Evolutionary conservation across 2,329 filamentous ascomycete genomes (phyloP).

Genomic region (Fusarium cyanostomum): DNA sequence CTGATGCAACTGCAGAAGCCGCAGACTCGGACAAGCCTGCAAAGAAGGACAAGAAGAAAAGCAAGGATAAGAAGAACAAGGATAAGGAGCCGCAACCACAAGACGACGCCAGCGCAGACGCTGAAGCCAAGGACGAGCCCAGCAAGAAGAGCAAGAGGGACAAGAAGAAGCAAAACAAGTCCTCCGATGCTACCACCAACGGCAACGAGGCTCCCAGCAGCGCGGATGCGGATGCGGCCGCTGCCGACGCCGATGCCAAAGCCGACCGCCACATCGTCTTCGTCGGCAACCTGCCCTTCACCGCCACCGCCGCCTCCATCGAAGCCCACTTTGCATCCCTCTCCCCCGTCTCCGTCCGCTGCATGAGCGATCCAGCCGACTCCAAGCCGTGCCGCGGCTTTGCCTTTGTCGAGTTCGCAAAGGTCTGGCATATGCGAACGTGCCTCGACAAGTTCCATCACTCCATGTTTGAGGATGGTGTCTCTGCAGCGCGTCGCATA

Average conservation of each 20-base stretch:
- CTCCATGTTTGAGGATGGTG: conserved; percentile 72
- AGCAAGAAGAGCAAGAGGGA: conserved; percentile 47
- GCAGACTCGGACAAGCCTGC: conserved; percentile 34
- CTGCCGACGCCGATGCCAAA: conserved; percentile 31
- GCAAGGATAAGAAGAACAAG: conserved; percentile 43
- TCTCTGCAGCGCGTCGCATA: conserved; percentile 73
- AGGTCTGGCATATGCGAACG: conserved; percentile 90
- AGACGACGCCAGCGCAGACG: conserved; percentile 26
- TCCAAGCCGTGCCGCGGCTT: conserved; percentile 74
- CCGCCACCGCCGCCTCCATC: conserved; percentile 75
- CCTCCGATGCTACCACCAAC: conserved; percentile 22
- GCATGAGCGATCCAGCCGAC: conserved; percentile 73
- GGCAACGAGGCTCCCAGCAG: conserved; percentile 2
- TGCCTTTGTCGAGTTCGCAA: conserved; percentile 89
- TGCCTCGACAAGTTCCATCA: conserved; percentile 93
- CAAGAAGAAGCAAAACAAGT: conserved; percentile 43
- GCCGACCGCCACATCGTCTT: conserved; percentile 48
- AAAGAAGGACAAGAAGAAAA: conserved; percentile 45
- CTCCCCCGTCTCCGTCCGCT: conserved; percentile 60
- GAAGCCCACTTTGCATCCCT: conserved; percentile 81
- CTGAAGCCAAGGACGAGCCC: conserved; percentile 45
- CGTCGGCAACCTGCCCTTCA: conserved; percentile 85
- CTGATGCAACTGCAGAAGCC: conserved; percentile 27
- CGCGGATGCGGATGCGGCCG: conserved; percentile 25
- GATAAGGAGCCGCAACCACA: conserved; percentile 31